Evolutionary conservation across 2,329 filamentous ascomycete species (phyloP).

Genomic region (Didymella glomerata): DNA sequence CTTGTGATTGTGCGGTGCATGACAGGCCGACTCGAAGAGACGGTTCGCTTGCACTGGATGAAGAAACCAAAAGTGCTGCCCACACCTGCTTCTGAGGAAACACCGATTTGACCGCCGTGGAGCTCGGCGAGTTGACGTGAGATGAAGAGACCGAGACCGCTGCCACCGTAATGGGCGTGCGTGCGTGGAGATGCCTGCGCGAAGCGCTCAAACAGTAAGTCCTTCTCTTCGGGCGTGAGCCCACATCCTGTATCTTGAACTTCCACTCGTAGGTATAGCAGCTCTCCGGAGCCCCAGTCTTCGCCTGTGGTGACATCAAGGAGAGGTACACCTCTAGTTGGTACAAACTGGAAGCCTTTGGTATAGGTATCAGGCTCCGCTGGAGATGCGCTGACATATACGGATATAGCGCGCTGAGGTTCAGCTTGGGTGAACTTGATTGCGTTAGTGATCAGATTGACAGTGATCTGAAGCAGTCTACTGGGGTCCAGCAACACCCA

Average conservation of each 20-base stretch:
- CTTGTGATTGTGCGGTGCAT: slow-evolving; percentile 9
- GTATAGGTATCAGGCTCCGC: slow-evolving; percentile 44
- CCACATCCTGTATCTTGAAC: slow-evolving; percentile 48
- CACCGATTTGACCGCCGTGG: slow-evolving; percentile 49
- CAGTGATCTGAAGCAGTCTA: slow-evolving; percentile 54
- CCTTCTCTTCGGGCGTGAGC: slow-evolving; percentile 43
- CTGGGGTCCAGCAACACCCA: slow-evolving; percentile 55
- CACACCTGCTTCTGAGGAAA: slow-evolving; percentile 39
- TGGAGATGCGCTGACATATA: slow-evolving; percentile 48
- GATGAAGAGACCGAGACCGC: slow-evolving; percentile 50
- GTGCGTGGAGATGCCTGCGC: slow-evolving; percentile 48
- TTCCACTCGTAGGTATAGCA: slow-evolving; percentile 40
- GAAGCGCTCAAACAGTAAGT: slow-evolving; percentile 44
- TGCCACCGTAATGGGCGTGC: slow-evolving; percentile 48
- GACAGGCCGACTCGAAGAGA: slow-evolving; percentile 12
- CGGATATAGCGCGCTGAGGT: slow-evolving; percentile 47
- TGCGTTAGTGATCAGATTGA: slow-evolving; percentile 56
- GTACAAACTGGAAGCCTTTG: slow-evolving; percentile 40
- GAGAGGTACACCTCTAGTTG: slow-evolving; percentile 27
- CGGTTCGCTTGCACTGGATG: slow-evolving; percentile 36
- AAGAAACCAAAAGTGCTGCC: slow-evolving; percentile 50
- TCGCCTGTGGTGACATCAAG: slow-evolving; percentile 30
- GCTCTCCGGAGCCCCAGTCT: slow-evolving; percentile 43
- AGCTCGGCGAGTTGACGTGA: slow-evolving; percentile 48
- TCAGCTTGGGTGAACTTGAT: slow-evolving; percentile 57